Evolutionary conservation across 805 yeast genomes (phyloP).

Genomic region (Hanseniaspora valbyensis): DNA sequence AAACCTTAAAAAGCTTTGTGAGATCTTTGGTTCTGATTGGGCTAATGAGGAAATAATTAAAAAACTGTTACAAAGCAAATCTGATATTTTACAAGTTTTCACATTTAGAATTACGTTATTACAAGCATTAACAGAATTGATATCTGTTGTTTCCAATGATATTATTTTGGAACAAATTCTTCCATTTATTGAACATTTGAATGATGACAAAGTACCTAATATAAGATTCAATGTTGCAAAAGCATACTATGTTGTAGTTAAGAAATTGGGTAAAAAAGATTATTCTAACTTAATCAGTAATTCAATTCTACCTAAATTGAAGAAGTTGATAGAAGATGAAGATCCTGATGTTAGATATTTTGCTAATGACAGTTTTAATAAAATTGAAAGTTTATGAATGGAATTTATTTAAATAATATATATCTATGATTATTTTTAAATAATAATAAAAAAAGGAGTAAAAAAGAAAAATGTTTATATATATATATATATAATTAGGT

Average conservation of each 20-base stretch:
- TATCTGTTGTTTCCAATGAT: slow-evolving; percentile 53
- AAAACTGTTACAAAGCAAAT: slow-evolving; percentile 47
- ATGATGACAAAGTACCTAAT: slow-evolving; percentile 81
- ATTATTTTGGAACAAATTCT: slow-evolving; percentile 54
- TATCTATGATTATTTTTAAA: too few relatives aligned
- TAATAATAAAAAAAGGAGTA: too few relatives aligned
- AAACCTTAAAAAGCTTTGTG: slow-evolving; percentile 67
- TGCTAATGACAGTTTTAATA: slow-evolving; percentile 53
- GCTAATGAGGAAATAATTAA: slow-evolving; percentile 73
- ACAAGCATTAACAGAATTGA: slow-evolving; percentile 72
- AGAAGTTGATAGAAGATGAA: slow-evolving; percentile 52
- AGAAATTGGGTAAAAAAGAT: slow-evolving; percentile 35
- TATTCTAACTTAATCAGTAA: slow-evolving; percentile 33
- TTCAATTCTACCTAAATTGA: slow-evolving; percentile 54
- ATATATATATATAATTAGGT: too few relatives aligned
- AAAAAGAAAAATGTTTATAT: too few relatives aligned
- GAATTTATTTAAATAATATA: too few relatives aligned
- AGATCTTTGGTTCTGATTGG: slow-evolving; percentile 89
- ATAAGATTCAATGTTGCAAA: slow-evolving; percentile 92
- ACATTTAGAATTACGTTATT: slow-evolving; percentile 85
- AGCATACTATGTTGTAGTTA: slow-evolving; percentile 53
- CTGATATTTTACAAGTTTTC: slow-evolving; percentile 46
- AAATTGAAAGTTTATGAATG: slow-evolving; percentile 21
- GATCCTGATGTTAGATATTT: slow-evolving; percentile 87
- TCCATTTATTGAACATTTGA: slow-evolving; percentile 66